A percentile compares a stretch with the other conserved stretches of the same genome.
phyloP scores from a whole-genome alignment of 306 rosid genomes.

The Casuarina equisetifolia region DNA sequence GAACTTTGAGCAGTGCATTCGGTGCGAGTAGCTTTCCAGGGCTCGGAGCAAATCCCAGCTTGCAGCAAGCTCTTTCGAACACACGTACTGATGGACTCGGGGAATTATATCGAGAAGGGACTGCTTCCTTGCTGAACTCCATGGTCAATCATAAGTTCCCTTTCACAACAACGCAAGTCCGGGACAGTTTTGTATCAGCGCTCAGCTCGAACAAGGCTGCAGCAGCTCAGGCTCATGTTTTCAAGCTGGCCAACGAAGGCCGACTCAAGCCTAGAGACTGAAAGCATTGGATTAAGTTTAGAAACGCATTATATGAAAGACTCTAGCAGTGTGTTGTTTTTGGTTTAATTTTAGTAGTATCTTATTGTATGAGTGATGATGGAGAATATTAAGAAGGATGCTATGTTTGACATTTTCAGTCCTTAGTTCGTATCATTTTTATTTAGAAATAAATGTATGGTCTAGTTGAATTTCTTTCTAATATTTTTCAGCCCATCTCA shows the following conservation, averaged over 20 bases:
- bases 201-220: slow-evolving; percentile 74
- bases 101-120: slow-evolving; percentile 74
- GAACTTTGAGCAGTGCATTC: slow-evolving; percentile 72
- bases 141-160: slow-evolving; percentile 73
- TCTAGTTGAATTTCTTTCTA: neutral
- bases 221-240: slow-evolving; percentile 59
- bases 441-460: neutral
- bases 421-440: neutral
- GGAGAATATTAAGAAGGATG: neutral
- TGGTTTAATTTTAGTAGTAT: neutral
- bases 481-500: neutral
- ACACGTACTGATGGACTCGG: slow-evolving; percentile 74
- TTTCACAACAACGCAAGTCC: slow-evolving; percentile 70
- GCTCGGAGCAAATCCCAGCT: slow-evolving; percentile 44
- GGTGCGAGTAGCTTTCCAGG: slow-evolving; percentile 61
- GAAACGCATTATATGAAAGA: slow-evolving; percentile 26
- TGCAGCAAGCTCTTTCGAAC: slow-evolving; percentile 86
- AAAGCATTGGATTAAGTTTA: slow-evolving; percentile 20
- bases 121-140: slow-evolving; percentile 81
- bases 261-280: slow-evolving; percentile 52
- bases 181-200: slow-evolving; percentile 56
- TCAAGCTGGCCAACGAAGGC: slow-evolving; percentile 90
- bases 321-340: slow-evolving; percentile 26
- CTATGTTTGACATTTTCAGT: neutral
- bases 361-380: neutral